Evolutionary conservation across 2,329 filamentous ascomycete species (phyloP).

Genomic region (Talaromyces islandicus): DNA sequence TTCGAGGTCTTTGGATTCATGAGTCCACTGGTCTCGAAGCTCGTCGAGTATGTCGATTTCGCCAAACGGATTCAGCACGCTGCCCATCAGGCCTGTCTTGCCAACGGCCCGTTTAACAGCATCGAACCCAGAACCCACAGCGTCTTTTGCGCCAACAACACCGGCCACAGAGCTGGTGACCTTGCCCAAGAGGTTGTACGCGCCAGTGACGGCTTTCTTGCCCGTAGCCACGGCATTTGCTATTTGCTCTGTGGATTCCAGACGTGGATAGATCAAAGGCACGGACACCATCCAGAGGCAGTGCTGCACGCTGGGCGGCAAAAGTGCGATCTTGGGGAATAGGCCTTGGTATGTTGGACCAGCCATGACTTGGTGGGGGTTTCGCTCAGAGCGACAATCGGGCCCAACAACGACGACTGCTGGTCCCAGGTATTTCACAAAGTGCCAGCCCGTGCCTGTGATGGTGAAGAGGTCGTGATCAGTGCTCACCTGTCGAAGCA

Average conservation of each 20-base stretch:
- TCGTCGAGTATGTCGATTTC: conserved; percentile 94
- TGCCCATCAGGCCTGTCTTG: conserved; percentile 91
- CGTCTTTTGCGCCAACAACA: conserved; percentile 88
- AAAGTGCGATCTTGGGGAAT: conserved; percentile 86
- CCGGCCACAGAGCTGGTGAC: conserved; percentile 92
- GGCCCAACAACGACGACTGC: conserved; percentile 83
- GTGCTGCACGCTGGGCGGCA: conserved; percentile 91
- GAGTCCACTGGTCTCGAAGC: conserved; percentile 94
- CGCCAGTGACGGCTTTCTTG: conserved; percentile 93
- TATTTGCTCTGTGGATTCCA: conserved; percentile 87
- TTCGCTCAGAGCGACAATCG: conserved; percentile 87
- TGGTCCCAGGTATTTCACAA: conserved; percentile 92
- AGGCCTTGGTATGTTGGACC: conserved; percentile 95
- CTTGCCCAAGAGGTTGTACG: conserved; percentile 93
- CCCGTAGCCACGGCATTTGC: conserved; percentile 88
- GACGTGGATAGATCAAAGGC: conserved; percentile 80
- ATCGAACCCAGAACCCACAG: conserved; percentile 87
- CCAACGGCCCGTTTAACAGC: conserved; percentile 95
- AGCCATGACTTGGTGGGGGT: conserved; percentile 84
- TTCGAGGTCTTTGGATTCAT: conserved; percentile 95
- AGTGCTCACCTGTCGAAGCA: conserved; percentile 79
- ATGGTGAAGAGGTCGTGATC: conserved; percentile 94
- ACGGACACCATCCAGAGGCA: conserved; percentile 95
- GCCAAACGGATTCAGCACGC: conserved; percentile 90
- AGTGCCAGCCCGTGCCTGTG: conserved; percentile 97